phyloP scores from a whole-genome alignment of 306 rosid species.

The Biancaea sappan region DNA sequence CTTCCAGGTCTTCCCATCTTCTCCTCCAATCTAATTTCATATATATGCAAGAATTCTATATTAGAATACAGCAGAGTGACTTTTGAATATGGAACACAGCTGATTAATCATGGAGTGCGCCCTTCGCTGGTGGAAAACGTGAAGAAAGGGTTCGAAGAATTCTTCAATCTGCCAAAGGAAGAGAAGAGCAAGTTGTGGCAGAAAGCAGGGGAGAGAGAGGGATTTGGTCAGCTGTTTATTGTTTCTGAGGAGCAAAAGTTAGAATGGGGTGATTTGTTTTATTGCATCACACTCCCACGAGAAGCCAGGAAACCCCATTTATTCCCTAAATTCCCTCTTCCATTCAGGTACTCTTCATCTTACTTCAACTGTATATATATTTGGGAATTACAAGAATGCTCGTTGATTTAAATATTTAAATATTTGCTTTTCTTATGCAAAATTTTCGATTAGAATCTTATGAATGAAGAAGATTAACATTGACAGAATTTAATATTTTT shows the following conservation, averaged over 20 bases:
- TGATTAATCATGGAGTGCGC: constrained; percentile 44
- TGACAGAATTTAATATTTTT: too few species aligned
- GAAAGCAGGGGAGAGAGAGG: constrained; percentile 41
- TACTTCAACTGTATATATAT: too few species aligned
- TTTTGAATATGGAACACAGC: not conserved
- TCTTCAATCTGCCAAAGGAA: constrained; percentile 45
- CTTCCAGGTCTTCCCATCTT: constrained; percentile 3
- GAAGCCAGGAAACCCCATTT: constrained; percentile 48
- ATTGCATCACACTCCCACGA: constrained; percentile 27
- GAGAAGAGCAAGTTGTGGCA: constrained; percentile 47
- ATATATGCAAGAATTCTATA: too few species aligned
- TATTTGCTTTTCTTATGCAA: too few species aligned
- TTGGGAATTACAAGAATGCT: too few species aligned
- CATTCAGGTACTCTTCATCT: constrained; percentile 38
- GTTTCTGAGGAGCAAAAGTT: constrained; percentile 53
- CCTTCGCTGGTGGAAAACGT: constrained; percentile 40
- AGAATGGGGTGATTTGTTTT: constrained; percentile 52
- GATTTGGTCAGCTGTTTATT: constrained; percentile 51
- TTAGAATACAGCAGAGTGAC: not conserved
- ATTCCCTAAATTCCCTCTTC: constrained; percentile 36
- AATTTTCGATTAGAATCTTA: too few species aligned
- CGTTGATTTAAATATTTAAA: too few species aligned
- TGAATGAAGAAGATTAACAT: too few species aligned
- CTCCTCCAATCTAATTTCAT: not conserved
- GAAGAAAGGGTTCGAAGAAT: constrained; percentile 36